Evolutionary conservation across 1,284 basidiomycete species (phyloP).

Genomic region (Ceratobasidium sp.): DNA sequence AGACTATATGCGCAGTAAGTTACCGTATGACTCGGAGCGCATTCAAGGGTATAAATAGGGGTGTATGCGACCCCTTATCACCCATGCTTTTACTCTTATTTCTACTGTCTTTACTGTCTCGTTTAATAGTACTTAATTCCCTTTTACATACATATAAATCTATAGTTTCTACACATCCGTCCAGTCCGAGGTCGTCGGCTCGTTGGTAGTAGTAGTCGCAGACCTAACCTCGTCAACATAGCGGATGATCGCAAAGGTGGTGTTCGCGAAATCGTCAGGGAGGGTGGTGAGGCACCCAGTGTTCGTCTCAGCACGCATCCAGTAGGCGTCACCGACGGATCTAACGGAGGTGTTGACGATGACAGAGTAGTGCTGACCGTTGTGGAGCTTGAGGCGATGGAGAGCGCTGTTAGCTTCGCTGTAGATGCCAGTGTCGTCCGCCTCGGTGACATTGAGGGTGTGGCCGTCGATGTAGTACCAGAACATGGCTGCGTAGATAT

Average conservation of each 20-base stretch:
- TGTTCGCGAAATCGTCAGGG: slow-evolving; percentile 50
- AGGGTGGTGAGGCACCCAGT: slow-evolving; percentile 53
- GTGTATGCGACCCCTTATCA: no score
- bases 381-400: slow-evolving; percentile 53
- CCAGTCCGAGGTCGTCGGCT: slow-evolving; percentile 24
- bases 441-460: slow-evolving; percentile 43
- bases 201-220: slow-evolving; percentile 29
- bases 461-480: slow-evolving; percentile 48
- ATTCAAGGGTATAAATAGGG: no score
- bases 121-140: no score
- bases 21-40: no score
- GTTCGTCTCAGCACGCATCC: slow-evolving; percentile 59
- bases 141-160: no score
- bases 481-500: slow-evolving; percentile 33
- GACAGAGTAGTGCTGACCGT: slow-evolving; percentile 63
- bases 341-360: slow-evolving; percentile 56
- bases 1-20: no score
- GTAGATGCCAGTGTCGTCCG: slow-evolving; percentile 32
- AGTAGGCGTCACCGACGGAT: slow-evolving; percentile 53
- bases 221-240: slow-evolving; percentile 47
- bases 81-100: no score
- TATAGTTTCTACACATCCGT: no score
- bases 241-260: slow-evolving; percentile 51
- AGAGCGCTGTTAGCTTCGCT: slow-evolving; percentile 32
- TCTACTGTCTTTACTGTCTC: no score